Conservation (phyloP, 2,329 filamentous ascomycete species). For the Thermothelomyces thermophilus region DNA sequence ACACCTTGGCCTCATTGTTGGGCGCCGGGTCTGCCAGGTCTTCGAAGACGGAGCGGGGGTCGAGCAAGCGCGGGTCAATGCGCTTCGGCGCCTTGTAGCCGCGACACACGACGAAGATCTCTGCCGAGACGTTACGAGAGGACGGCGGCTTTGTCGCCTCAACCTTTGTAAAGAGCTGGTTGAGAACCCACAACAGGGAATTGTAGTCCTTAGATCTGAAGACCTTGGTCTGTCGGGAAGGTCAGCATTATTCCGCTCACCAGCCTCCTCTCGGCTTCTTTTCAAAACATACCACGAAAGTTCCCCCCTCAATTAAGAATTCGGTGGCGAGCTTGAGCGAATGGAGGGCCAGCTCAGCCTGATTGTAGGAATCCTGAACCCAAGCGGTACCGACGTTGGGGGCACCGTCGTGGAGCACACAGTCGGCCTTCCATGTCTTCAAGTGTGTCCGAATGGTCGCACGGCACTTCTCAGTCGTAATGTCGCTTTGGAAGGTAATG, state of each 20-base stretch:
- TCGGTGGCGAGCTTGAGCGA: conserved; percentile 91
- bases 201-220: conserved; percentile 98
- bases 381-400: conserved; percentile 97
- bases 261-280: not conserved
- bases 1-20: conserved; percentile 97
- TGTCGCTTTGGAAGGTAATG: conserved; percentile 95
- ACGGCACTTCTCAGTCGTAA: conserved; percentile 93
- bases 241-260: conserved; percentile 2
- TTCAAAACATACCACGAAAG: conserved; percentile 55
- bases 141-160: conserved; percentile 97
- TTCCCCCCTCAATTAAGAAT: conserved; percentile 81
- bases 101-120: conserved; percentile 96
- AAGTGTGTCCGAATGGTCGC: conserved; percentile 82
- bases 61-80: conserved; percentile 87
- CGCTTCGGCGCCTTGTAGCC: conserved; percentile 93
- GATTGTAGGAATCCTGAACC: conserved; percentile 97
- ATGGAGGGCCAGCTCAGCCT: conserved; percentile 86
- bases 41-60: conserved; percentile 83
- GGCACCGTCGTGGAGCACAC: conserved; percentile 91
- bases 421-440: conserved; percentile 94
- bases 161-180: conserved; percentile 90
- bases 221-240: conserved; percentile 62
- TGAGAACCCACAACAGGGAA: conserved; percentile 91
- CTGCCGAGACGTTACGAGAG: conserved; percentile 90
- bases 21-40: conserved; percentile 79